Evolutionary conservation across 2,329 filamentous ascomycete species (phyloP).

Genomic region (Dichotomopilus funicola): DNA sequence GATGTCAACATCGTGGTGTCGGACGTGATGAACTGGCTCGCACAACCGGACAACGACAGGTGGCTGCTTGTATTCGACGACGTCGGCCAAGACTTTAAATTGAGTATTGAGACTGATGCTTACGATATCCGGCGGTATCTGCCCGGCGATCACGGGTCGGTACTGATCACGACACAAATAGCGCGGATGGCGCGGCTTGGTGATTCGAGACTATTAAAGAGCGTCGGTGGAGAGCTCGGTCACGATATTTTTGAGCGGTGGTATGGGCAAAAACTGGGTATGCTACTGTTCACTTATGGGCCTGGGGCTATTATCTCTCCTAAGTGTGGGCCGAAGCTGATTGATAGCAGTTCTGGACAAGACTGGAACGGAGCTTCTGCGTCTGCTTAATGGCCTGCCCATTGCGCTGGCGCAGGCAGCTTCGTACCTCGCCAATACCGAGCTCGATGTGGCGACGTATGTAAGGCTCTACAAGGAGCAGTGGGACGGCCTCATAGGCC

Average conservation of each 20-base stretch:
- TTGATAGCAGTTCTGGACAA: constrained; percentile 14
- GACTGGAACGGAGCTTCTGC: constrained; percentile 17
- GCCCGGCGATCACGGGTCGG: constrained; percentile 24
- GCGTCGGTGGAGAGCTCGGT: constrained; percentile 21
- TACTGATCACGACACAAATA: constrained; percentile 27
- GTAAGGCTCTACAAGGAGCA: constrained; percentile 12
- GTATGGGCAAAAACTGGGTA: constrained; percentile 19
- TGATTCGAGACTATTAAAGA: constrained; percentile 20
- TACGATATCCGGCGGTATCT: constrained; percentile 24
- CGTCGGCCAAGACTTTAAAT: constrained; percentile 25
- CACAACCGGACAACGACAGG: constrained; percentile 20
- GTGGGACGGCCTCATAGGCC: constrained; percentile 9
- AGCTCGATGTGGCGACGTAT: constrained; percentile 1
- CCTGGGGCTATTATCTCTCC: no score
- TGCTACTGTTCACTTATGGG: constrained; percentile 4
- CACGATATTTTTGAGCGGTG: constrained; percentile 25
- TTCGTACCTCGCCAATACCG: constrained; percentile 5
- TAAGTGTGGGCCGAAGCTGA: constrained; percentile 5
- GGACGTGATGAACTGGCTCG: constrained; percentile 26
- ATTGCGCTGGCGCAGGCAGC: constrained; percentile 5
- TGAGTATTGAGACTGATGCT: constrained; percentile 12
- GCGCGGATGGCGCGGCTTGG: constrained; percentile 19
- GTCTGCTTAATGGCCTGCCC: constrained; percentile 24
- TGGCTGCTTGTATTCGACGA: constrained; percentile 33
- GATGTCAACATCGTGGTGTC: constrained; percentile 18